These are phyloP conservation scores for Paramecium octaurelia DNA, from an alignment of 73 alveolate genomes.

Conservation along the genomic window DNA sequence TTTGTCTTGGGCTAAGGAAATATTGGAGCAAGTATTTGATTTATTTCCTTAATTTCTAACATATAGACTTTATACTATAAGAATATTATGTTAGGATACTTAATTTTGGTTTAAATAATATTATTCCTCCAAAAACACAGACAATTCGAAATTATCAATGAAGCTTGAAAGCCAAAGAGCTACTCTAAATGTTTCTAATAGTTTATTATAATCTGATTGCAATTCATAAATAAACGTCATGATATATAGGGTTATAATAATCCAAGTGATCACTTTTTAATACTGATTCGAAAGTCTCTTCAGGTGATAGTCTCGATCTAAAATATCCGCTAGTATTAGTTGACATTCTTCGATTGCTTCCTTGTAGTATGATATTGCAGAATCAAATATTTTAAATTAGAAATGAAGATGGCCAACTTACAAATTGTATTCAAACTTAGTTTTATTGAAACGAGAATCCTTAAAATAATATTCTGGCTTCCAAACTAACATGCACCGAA, in stretches of 20 bases:
- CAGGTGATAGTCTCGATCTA: background rate
- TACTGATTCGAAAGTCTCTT: background rate
- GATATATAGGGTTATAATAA: background rate
- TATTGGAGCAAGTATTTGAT: background rate
- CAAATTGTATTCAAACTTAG: background rate
- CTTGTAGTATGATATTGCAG: background rate
- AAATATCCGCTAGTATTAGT: background rate
- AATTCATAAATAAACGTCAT: background rate
- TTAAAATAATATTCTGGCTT: background rate
- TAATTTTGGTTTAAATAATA: background rate
- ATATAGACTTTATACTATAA: background rate
- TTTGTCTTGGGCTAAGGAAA: background rate
- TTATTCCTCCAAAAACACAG: background rate
- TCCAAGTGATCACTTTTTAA: background rate
- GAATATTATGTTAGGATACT: background rate
- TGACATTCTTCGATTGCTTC: constrained; percentile 3
- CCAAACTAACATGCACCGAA: background rate
- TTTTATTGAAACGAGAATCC: background rate
- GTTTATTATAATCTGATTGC: background rate
- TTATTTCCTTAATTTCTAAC: background rate
- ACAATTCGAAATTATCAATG: background rate
- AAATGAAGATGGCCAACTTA: background rate
- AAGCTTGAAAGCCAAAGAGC: background rate
- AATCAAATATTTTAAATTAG: background rate
- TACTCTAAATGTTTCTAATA: background rate